These are phyloP conservation scores for Chlamydomonas eustigma DNA, from an alignment of 139 green algal genomes.

Conservation along the genomic window DNA sequence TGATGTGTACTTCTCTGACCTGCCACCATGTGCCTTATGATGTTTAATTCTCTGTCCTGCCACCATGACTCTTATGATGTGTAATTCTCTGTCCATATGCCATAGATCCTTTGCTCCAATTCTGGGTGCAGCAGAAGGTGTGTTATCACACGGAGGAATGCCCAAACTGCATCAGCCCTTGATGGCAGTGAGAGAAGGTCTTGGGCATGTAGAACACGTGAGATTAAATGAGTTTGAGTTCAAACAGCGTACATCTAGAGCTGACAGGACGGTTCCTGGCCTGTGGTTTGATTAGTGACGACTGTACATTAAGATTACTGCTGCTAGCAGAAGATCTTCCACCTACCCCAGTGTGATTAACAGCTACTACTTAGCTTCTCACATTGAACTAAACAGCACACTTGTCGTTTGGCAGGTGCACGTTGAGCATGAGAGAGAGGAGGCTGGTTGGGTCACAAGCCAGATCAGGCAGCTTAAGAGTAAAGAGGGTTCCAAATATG, in stretches of 20 bases:
- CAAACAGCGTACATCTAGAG: no score
- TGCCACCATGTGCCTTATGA: neutral
- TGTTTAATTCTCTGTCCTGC: no score
- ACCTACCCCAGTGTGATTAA: no score
- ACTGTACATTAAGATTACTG: no score
- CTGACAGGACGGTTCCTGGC: no score
- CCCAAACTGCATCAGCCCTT: neutral
- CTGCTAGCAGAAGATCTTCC: no score
- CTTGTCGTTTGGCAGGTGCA: neutral
- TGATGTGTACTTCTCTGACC: neutral
- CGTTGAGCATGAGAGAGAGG: conserved; percentile 8
- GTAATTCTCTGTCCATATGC: conserved; percentile 27
- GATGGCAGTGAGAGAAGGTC: neutral
- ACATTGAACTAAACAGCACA: neutral
- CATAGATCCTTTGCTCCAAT: conserved; percentile 31
- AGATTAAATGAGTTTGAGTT: no score
- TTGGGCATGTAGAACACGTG: neutral
- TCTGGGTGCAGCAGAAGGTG: conserved; percentile 31
- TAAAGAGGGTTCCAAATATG: neutral
- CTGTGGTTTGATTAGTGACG: no score
- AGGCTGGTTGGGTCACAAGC: neutral
- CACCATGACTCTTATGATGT: neutral
- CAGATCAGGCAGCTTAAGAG: neutral
- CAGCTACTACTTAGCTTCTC: neutral
- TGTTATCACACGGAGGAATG: conserved; percentile 4